These are phyloP conservation scores for Euclidium syriacum DNA, from an alignment of 345 rosid genomes.

Conservation along the genomic window DNA sequence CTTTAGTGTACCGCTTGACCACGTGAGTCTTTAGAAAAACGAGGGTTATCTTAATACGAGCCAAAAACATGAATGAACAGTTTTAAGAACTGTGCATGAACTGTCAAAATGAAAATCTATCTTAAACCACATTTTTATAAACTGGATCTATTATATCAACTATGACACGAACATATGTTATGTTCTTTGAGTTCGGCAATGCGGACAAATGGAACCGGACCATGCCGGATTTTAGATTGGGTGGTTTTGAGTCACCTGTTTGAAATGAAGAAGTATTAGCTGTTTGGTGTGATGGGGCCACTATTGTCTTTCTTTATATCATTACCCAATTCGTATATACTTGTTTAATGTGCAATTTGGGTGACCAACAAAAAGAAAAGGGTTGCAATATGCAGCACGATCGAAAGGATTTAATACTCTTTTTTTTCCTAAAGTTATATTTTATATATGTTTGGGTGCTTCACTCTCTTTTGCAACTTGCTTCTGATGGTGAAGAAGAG, in stretches of 20 bases:
- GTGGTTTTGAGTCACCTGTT: slow-evolving; percentile 2
- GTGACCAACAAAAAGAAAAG: not conserved
- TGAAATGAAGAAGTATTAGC: not conserved
- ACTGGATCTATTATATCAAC: not conserved
- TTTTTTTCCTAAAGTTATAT: not conserved
- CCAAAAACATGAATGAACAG: not conserved
- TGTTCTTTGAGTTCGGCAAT: not conserved
- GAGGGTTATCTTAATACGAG: not conserved
- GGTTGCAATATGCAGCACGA: slow-evolving; percentile 20
- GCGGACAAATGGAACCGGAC: not conserved
- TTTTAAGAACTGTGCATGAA: not conserved
- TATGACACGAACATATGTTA: not conserved
- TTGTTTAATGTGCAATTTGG: slow-evolving; percentile 8
- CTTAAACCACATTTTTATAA: not conserved
- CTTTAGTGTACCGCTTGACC: slow-evolving; percentile 17
- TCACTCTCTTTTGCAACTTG: slow-evolving; percentile 28
- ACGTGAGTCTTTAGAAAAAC: slow-evolving; percentile 6
- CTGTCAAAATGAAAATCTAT: not conserved
- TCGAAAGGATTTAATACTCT: not conserved
- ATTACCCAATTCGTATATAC: not conserved
- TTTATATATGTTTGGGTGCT: slow-evolving; percentile 8
- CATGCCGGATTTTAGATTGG: not conserved
- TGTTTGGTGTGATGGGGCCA: slow-evolving; percentile 10
- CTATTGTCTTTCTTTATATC: not conserved
- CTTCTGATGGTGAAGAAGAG: slow-evolving; percentile 24